Base-by-base conservation (phyloP, 306 rosid species). In the Comarum palustre region DNA sequence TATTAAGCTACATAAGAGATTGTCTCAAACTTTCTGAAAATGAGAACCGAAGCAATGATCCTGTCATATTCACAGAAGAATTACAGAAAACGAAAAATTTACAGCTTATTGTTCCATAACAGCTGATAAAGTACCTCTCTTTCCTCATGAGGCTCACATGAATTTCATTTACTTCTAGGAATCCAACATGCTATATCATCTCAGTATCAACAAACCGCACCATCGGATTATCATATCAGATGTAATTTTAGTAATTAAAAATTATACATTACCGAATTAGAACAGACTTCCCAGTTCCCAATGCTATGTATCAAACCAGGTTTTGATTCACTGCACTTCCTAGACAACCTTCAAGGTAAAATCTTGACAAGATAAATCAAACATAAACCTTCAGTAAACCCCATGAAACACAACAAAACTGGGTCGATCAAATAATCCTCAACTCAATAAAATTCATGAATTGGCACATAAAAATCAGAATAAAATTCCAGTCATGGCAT, bases 1-100 rank as follows among this genome's bases (percentile, higher is more conserved):
- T 20, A 1, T 19, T n/a, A 9, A 51, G 57, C 19, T 12, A 66
- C 58, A 70, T 34, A 46, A 67, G 22, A 62, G n/a, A 72, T 19
- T 8, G 39, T 32, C 36, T 58, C 24, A 59, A 22, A 8, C 52
- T 62, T 41, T 36, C 76, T 31, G 10, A 77, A 69, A 32, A 11
- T 27, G 51, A 67, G 29, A 75, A 31, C 19, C 79, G 90, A 82
- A 84, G 86, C 93, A 76, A 90, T 81, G 76, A 78, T 76, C 82
- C 87, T 89, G 79, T 50, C 66, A 77, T 52, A 55, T 47, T 41
- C 27, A 71, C 19, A 34, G 39, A 47, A 45, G n/a, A 9, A 48
- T 55, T 66, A 65, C 31, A 55, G 4, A 42, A 36, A 69, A 34
- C 19, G 6, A 47, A 75, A 68, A 78, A 74, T n/a, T 6, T 9